phyloP scores from a whole-genome alignment of 2,329 filamentous ascomycete species.

The Cladosporium colombiae region DNA sequence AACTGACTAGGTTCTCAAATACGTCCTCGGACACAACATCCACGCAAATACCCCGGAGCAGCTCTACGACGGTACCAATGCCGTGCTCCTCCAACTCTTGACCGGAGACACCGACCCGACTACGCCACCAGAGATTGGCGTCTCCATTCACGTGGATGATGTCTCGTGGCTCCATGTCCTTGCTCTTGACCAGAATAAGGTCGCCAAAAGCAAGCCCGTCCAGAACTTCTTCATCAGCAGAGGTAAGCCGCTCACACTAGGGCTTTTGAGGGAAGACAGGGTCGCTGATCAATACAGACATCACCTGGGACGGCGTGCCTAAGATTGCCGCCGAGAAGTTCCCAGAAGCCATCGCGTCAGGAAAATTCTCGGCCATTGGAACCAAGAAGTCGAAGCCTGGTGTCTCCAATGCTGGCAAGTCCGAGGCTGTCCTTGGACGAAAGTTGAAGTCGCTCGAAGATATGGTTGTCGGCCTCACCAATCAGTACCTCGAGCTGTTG shows the following conservation, averaged over 20 bases:
- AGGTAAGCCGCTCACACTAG: neutral
- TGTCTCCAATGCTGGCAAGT: neutral
- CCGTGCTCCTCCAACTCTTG: constrained; percentile 20
- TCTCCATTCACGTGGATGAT: constrained; percentile 29
- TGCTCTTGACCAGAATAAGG: constrained; percentile 23
- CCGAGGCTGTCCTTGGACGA: constrained; percentile 9
- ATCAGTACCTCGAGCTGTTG: constrained; percentile 18
- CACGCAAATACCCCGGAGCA: constrained; percentile 25
- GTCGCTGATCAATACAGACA: neutral
- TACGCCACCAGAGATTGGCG: constrained; percentile 22
- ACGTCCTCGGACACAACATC: constrained; percentile 30
- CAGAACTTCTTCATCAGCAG: constrained; percentile 14
- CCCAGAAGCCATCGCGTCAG: constrained; percentile 14
- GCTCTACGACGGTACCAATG: constrained; percentile 25
- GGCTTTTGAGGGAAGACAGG: neutral
- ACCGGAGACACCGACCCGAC: constrained; percentile 22
- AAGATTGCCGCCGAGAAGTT: constrained; percentile 14
- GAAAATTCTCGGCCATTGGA: neutral
- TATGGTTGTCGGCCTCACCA: constrained; percentile 6
- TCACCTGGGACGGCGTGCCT: constrained; percentile 13
- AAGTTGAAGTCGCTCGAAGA: constrained; percentile 15
- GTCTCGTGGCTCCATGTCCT: constrained; percentile 34
- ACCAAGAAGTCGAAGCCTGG: constrained; percentile 12
- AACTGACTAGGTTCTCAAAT: neutral
- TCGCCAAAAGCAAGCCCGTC: neutral